Percentiles rank a stretch among this genome's conserved stretches.
These are phyloP conservation scores for Alternaria alternata DNA, from an alignment of 2,329 filamentous ascomycete species.

Conservation along the genomic window DNA sequence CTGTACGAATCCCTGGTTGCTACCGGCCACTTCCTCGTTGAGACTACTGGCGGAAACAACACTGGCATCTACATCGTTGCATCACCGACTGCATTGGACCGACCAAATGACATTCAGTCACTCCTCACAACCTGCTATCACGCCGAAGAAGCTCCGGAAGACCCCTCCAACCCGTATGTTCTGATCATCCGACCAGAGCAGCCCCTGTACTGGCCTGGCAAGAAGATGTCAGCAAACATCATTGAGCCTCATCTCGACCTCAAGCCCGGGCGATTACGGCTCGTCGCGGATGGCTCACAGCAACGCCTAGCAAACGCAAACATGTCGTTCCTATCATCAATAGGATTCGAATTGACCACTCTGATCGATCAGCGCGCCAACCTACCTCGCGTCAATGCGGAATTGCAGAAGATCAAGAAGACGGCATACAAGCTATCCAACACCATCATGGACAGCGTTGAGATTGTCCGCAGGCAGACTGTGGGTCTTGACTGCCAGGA, in stretches of 20 bases:
- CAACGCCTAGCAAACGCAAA: constrained; percentile 81
- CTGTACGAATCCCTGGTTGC: constrained; percentile 82
- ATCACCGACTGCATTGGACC: constrained; percentile 77
- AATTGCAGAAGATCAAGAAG: constrained; percentile 92
- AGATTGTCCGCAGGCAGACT: constrained; percentile 88
- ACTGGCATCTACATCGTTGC: constrained; percentile 81
- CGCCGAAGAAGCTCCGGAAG: constrained; percentile 72
- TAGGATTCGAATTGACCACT: constrained; percentile 85
- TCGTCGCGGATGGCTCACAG: constrained; percentile 88
- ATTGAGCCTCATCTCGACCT: constrained; percentile 83
- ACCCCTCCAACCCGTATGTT: constrained; percentile 82
- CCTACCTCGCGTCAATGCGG: constrained; percentile 86
- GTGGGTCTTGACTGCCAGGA: constrained; percentile 88
- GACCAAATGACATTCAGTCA: constrained; percentile 81
- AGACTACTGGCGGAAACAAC: constrained; percentile 73
- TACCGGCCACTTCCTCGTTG: constrained; percentile 87
- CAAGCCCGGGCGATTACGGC: constrained; percentile 82
- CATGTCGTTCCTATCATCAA: constrained; percentile 76
- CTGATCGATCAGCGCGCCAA: constrained; percentile 93
- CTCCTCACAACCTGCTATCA: constrained; percentile 84
- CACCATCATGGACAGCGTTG: constrained; percentile 98
- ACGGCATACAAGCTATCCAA: constrained; percentile 97
- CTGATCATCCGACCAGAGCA: constrained; percentile 85
- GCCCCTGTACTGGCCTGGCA: constrained; percentile 81
- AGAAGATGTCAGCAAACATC: constrained; percentile 73